These are phyloP conservation scores for Epichloe coenophiala DNA, from an alignment of 2,329 filamentous ascomycete species.

Conservation along the genomic window DNA sequence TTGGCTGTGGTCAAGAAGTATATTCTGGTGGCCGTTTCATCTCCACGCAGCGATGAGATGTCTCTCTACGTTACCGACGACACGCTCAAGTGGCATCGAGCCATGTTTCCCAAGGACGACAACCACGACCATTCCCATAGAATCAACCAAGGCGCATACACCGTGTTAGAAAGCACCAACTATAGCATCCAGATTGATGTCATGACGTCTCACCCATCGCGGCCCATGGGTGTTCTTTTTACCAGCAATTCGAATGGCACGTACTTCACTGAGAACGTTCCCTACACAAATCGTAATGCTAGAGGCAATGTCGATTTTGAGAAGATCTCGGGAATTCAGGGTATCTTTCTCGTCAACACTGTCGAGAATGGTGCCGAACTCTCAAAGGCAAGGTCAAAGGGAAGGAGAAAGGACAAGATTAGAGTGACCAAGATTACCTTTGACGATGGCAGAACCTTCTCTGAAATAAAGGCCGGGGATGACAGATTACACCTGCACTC, in stretches of 20 bases:
- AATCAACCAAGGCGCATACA: constrained; percentile 76
- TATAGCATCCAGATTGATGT: constrained; percentile 98
- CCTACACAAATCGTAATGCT: constrained; percentile 77
- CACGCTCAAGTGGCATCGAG: constrained; percentile 75
- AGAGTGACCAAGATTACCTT: constrained; percentile 78
- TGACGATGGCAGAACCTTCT: constrained; percentile 83
- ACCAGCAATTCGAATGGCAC: constrained; percentile 97
- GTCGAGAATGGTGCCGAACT: constrained; percentile 79
- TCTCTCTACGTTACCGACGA: constrained; percentile 83
- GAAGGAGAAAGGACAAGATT: constrained; percentile 42
- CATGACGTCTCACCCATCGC: constrained; percentile 51
- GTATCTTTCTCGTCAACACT: constrained; percentile 78
- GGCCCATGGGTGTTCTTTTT: constrained; percentile 75
- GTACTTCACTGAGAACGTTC: constrained; percentile 83
- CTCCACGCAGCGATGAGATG: constrained; percentile 74
- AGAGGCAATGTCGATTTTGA: constrained; percentile 83
- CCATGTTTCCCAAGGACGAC: constrained; percentile 74
- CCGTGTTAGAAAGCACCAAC: constrained; percentile 86
- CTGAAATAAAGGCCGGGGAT: constrained; percentile 53
- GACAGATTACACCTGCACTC: constrained; percentile 79
- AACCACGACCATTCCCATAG: constrained; percentile 53
- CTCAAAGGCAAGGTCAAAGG: constrained; percentile 36
- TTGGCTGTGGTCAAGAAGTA: constrained; percentile 77
- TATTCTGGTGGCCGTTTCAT: constrained; percentile 69
- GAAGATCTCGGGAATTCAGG: constrained; percentile 81